Conservation (phyloP, 2,329 filamentous ascomycete genomes). For the Whalleya microplaca region DNA sequence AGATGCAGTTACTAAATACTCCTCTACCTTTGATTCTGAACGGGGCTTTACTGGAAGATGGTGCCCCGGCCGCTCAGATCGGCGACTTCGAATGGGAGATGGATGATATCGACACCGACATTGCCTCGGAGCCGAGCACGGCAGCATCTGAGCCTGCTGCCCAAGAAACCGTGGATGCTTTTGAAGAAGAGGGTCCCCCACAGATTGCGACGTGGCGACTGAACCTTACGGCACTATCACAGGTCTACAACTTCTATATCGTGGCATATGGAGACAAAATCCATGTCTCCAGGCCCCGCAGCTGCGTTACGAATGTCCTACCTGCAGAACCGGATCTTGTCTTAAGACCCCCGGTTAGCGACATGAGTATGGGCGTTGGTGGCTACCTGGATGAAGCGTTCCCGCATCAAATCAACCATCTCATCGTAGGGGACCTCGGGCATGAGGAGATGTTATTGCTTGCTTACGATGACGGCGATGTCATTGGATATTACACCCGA, state of each 20-base stretch:
- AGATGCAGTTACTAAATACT: background rate
- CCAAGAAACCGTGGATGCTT: conserved; percentile 3
- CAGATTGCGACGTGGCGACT: conserved; percentile 47
- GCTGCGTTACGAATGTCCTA: conserved; percentile 51
- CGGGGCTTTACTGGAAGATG: background rate
- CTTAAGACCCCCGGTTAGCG: conserved; percentile 48
- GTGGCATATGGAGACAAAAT: conserved; percentile 61
- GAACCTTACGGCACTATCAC: conserved; percentile 62
- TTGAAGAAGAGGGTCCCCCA: conserved; percentile 24
- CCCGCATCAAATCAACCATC: conserved; percentile 69
- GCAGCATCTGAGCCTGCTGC: conserved; percentile 7
- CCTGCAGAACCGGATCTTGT: conserved; percentile 53
- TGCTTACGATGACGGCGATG: conserved; percentile 75
- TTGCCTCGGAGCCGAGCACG: background rate
- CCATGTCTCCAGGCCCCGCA: conserved; percentile 58
- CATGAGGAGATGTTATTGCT: conserved; percentile 69
- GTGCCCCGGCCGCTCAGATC: background rate
- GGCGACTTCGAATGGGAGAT: background rate
- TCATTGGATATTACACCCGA: conserved; percentile 70
- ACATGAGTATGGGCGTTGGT: conserved; percentile 43
- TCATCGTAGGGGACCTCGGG: conserved; percentile 71
- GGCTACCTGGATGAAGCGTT: conserved; percentile 57
- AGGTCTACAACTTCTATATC: conserved; percentile 65
- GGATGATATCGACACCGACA: background rate
- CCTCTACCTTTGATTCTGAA: background rate